Conservation (phyloP, 2,329 filamentous ascomycete species). For the Xylaria sp. region DNA sequence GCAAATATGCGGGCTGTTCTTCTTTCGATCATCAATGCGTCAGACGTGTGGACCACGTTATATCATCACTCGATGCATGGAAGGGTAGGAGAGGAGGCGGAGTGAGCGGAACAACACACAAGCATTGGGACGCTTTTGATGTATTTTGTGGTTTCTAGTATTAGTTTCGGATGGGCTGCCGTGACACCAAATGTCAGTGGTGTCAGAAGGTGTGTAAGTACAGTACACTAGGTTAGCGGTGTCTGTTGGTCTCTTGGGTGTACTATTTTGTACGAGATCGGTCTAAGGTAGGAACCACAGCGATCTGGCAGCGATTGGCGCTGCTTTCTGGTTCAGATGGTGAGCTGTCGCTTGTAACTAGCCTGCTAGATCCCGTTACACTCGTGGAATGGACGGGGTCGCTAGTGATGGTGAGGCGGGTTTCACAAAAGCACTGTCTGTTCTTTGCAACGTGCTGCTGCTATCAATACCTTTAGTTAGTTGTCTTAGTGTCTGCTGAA, state of each 20-base stretch:
- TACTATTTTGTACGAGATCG: constrained; percentile 28
- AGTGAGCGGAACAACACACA: constrained; percentile 4
- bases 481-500: not conserved
- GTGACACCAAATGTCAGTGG: constrained; percentile 27
- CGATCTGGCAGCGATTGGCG: constrained; percentile 32
- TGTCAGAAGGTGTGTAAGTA: constrained; percentile 6
- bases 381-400: constrained; percentile 23
- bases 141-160: constrained; percentile 28
- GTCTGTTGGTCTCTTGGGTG: constrained; percentile 21
- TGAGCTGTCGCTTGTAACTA: constrained; percentile 31
- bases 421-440: constrained; percentile 24
- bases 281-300: constrained; percentile 36
- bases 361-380: constrained; percentile 35
- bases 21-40: constrained; percentile 34
- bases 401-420: constrained; percentile 11
- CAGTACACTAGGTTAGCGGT: constrained; percentile 28
- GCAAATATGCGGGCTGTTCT: constrained; percentile 31
- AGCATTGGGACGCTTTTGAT: constrained; percentile 21
- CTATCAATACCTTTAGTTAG: not conserved
- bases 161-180: constrained; percentile 29
- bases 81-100: not conserved
- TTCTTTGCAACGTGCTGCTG: constrained; percentile 2
- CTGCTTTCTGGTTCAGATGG: constrained; percentile 21
- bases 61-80: not conserved
- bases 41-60: constrained; percentile 33